Evolutionary conservation across 345 rosid genomes (phyloP), one percentile per base, ranked within the genome.

Genomic region (Populus alba): DNA sequence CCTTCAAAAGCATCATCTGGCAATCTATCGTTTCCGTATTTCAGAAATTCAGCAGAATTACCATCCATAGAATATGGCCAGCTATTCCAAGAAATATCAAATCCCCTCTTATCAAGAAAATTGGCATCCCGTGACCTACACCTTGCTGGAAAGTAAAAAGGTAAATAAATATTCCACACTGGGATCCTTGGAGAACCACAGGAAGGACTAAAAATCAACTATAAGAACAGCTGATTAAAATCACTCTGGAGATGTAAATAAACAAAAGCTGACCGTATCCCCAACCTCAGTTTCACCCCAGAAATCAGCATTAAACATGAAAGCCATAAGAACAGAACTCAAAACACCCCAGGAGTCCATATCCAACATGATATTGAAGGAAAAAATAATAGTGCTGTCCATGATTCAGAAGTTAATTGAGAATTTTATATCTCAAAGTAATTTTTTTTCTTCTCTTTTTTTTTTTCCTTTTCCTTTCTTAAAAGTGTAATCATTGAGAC

Each of bases 1-100:
- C 85, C 81, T 79, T 81, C 84, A 78, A 83, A 85, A 81, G 83
- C 75, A 86, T 78, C 79, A 79, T 73, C 85, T 71, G 81, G 75
- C 71, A 81, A 49, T 77, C 84, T 82, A 66, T 68, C 41, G 5
- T 82, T 72, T 66, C 82, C 88, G 83, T 73, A 74, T 37, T 80
- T 81, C 79, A 76, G 25, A 63, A 81, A 83, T 43, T 85, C 78
- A 77, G 76, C 79, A 72, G 85, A 82, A 43, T 38, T 61, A 47
- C 51, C 79, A 63, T 86, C 86, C 78, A 69, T 68, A 82, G 78
- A 55, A 73, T 37, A 77, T 35, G 79, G 85, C 87, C 78, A 78
- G 29, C 73, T 80, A 71, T 83, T 85, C 92, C 89, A 77, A 70
- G 81, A 76, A 76, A 80, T 29, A 55, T 75, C 79, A 49, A 47